phyloP scores from a whole-genome alignment of 2,329 filamentous ascomycete species.

The Davidsoniella neocaledoniae region DNA sequence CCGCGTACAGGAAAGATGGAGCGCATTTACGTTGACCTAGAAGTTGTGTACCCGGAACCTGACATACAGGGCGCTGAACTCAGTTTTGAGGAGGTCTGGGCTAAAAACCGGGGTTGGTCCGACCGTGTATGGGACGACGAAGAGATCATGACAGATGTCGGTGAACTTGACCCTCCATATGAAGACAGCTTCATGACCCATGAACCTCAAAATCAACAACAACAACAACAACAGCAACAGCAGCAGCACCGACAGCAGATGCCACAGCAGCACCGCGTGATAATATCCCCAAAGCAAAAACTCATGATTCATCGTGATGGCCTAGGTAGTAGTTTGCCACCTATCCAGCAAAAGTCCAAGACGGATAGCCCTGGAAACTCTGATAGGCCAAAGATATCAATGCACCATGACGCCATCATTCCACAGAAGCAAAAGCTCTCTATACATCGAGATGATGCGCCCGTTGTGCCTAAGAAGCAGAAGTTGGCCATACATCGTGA shows the following conservation, averaged over 20 bases:
- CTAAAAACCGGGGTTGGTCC: slow-evolving; percentile 55
- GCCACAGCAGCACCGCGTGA: background rate
- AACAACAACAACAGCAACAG: background rate
- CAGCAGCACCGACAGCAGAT: background rate
- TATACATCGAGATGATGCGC: slow-evolving; percentile 11
- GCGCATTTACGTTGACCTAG: slow-evolving; percentile 72
- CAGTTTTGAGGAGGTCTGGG: slow-evolving; percentile 85
- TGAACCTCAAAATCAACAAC: background rate
- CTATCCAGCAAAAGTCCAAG: background rate
- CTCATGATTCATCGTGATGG: slow-evolving; percentile 7
- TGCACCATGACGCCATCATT: slow-evolving; percentile 6
- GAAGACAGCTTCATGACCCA: slow-evolving; percentile 9
- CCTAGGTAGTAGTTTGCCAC: background rate
- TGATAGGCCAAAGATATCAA: slow-evolving; percentile 6
- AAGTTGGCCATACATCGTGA: slow-evolving; percentile 10
- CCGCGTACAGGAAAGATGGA: slow-evolving; percentile 69
- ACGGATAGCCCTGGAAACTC: background rate
- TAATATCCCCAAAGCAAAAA: background rate
- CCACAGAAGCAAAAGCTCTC: slow-evolving; percentile 12
- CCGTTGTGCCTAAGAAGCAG: slow-evolving; percentile 11
- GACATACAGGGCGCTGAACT: slow-evolving; percentile 56
- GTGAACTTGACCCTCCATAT: slow-evolving; percentile 2
- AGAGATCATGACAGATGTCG: slow-evolving; percentile 7
- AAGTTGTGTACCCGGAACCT: slow-evolving; percentile 66
- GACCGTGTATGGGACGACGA: slow-evolving; percentile 38